A percentile compares a stretch with the other conserved stretches of the same genome.
Evolutionary conservation across 2,329 filamentous ascomycete genomes (phyloP).

Genomic region (Rhynchosporium agropyri): DNA sequence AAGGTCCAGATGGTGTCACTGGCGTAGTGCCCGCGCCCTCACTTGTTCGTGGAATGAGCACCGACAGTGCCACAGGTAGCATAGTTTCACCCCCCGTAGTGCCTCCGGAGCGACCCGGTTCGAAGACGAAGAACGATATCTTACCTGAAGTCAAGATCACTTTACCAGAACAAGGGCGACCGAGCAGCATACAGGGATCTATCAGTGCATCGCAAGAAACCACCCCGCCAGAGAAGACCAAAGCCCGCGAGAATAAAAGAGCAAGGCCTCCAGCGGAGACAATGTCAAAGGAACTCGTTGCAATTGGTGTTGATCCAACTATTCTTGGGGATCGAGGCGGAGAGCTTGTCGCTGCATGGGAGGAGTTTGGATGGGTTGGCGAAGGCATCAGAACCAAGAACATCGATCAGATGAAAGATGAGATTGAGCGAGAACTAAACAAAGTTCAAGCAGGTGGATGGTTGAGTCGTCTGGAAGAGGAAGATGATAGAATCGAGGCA

Average conservation of each 20-base stretch:
- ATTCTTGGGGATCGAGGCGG: slow-evolving; percentile 76
- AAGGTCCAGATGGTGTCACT: slow-evolving; percentile 86
- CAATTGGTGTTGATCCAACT: slow-evolving; percentile 73
- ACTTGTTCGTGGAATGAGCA: slow-evolving; percentile 46
- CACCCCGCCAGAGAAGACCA: slow-evolving; percentile 36
- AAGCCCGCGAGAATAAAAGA: slow-evolving; percentile 38
- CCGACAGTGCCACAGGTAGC: slow-evolving; percentile 44
- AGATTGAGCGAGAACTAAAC: slow-evolving; percentile 85
- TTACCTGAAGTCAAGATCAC: slow-evolving; percentile 64
- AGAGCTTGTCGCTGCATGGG: slow-evolving; percentile 80
- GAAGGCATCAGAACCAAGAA: slow-evolving; percentile 73
- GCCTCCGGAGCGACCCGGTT: slow-evolving; percentile 34
- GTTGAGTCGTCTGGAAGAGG: slow-evolving; percentile 80
- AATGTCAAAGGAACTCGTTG: slow-evolving; percentile 42
- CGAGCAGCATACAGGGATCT: slow-evolving; percentile 47
- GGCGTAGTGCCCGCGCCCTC: slow-evolving; percentile 81
- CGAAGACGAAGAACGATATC: slow-evolving; percentile 33
- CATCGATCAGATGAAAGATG: slow-evolving; percentile 78
- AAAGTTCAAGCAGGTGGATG: slow-evolving; percentile 91
- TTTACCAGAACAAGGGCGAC: slow-evolving; percentile 49
- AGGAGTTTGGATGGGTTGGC: slow-evolving; percentile 88
- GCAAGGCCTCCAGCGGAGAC: slow-evolving; percentile 40
- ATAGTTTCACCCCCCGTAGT: slow-evolving; percentile 36
- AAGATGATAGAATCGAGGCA: slow-evolving; percentile 85
- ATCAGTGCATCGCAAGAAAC: slow-evolving; percentile 42